Evolutionary conservation across 768 basidiomycete species (phyloP).

Genomic region (Mycena crocata): DNA sequence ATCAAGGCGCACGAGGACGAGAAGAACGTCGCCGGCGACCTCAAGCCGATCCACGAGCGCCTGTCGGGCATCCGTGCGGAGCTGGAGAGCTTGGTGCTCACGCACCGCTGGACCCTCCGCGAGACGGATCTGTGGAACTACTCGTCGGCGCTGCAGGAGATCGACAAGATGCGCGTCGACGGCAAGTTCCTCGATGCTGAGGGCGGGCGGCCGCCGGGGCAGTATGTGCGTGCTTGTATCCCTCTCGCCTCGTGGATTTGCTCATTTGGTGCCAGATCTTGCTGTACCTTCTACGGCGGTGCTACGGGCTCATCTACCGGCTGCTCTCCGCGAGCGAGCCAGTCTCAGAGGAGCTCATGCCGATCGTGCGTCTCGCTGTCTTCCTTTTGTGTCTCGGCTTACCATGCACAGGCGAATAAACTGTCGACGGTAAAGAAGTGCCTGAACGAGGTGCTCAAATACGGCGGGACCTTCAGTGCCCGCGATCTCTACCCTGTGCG

Average conservation of each 20-base stretch:
- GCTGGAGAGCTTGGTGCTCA: slow-evolving; percentile 91
- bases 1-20: slow-evolving; percentile 94
- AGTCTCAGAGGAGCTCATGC: slow-evolving; percentile 98
- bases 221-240: slow-evolving; percentile 83
- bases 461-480: slow-evolving; percentile 92
- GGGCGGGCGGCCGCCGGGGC: slow-evolving; percentile 90
- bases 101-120: slow-evolving; percentile 95
- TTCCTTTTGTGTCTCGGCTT: not conserved
- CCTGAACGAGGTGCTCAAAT: slow-evolving; percentile 94
- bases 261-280: slow-evolving; percentile 69
- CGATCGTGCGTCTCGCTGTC: slow-evolving; percentile 68
- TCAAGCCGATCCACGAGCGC: slow-evolving; percentile 95
- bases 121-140: slow-evolving; percentile 97
- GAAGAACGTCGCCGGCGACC: slow-evolving; percentile 84
- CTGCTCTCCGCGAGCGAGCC: slow-evolving; percentile 95
- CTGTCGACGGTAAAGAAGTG: slow-evolving; percentile 97
- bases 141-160: slow-evolving; percentile 91
- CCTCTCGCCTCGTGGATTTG: not conserved
- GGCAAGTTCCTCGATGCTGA: slow-evolving; percentile 97
- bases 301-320: slow-evolving; percentile 95
- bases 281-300: slow-evolving; percentile 91
- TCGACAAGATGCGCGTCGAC: slow-evolving; percentile 96
- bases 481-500: slow-evolving; percentile 94
- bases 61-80: slow-evolving; percentile 87
- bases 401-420: slow-evolving; percentile 83